Evolutionary conservation across 2,329 filamentous ascomycete genomes (phyloP), one percentile per base, ranked within the genome.

Genomic region (Claviceps arundinis): DNA sequence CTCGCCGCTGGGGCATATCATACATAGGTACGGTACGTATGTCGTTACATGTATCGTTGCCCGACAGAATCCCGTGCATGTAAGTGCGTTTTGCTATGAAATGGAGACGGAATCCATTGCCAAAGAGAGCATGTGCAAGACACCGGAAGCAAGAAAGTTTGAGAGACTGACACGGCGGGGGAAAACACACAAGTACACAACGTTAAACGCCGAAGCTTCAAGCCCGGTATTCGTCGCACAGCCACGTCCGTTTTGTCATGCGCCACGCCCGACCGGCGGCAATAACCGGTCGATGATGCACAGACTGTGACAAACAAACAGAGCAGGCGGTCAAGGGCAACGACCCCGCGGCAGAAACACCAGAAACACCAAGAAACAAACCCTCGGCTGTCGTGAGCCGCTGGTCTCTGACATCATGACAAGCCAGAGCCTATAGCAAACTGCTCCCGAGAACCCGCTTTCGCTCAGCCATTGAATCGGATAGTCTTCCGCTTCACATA

Each of bases 321-420:
- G 2, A 38, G 52, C 46, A 54, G 52, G 52, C 52, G 52, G 52
- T 54, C 34, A 48, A 8, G 7, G 19, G 38, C 38, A 17, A 47
- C 17, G 13, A 37, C n/a, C 37, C 45, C 16, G 17, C 13, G 24
- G 45, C 24, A 37, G 7, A 19, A 34, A 47, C n/a, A 38, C 34
- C 26, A 46, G 17, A 22, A 13, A 44, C 19, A 24, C 42, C 42
- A 44, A 17, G 24, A 44, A 44, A 9, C 14, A 19, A 13, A 8
- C 24, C 22, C 42, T 44, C 22, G 42, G 42, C 22, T 44, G 11
- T 43, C 7, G 8, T 41, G 30, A 16, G 13, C 6, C 34, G 3
- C 5, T 24, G 3, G 3, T 34, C 30, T 48, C 37, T 26, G 47
- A 48, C 47, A 48, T 48, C 14, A 48, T 37, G 19, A 37, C 45